A percentile compares a stretch with the other conserved stretches of the same genome.
Conservation (phyloP, 2,329 filamentous ascomycete genomes). For the Westerdykella ornata region DNA sequence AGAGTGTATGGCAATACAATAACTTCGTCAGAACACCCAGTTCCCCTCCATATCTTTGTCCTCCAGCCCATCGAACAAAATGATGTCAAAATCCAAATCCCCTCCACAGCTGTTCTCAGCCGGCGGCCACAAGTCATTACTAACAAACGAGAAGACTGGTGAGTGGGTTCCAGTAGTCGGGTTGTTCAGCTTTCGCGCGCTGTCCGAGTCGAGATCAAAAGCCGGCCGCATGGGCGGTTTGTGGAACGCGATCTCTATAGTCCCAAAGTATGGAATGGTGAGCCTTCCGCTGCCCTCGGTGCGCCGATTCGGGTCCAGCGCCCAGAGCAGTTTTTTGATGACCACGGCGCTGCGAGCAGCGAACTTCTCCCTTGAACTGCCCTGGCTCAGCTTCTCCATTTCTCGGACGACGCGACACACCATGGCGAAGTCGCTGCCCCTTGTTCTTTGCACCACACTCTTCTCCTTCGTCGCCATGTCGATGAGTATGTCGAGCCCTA, state of each 20-base stretch:
- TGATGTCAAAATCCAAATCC: slow-evolving; percentile 29
- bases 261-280: slow-evolving; percentile 32
- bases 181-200: slow-evolving; percentile 21
- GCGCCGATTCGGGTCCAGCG: slow-evolving; percentile 25
- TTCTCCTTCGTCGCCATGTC: slow-evolving; percentile 31
- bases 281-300: slow-evolving; percentile 16
- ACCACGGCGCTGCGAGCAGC: slow-evolving; percentile 27
- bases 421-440: slow-evolving; percentile 34
- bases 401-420: slow-evolving; percentile 31
- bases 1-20: neutral
- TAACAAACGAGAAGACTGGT: slow-evolving; percentile 32
- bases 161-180: slow-evolving; percentile 19
- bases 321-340: slow-evolving; percentile 31
- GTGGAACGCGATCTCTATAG: slow-evolving; percentile 25
- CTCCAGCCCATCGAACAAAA: slow-evolving; percentile 32
- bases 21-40: slow-evolving; percentile 27
- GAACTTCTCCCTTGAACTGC: slow-evolving; percentile 29
- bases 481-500: slow-evolving; percentile 32
- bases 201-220: slow-evolving; percentile 28
- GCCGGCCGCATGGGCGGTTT: slow-evolving; percentile 23
- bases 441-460: slow-evolving; percentile 27
- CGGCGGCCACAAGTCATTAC: slow-evolving; percentile 29
- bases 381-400: slow-evolving; percentile 31
- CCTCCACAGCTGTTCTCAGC: slow-evolving; percentile 9
- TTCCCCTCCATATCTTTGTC: slow-evolving; percentile 31